Evolutionary conservation across 2,329 filamentous ascomycete genomes (phyloP), one percentile per base, ranked within the genome.

Genomic region (Calonectria ilicicola): DNA sequence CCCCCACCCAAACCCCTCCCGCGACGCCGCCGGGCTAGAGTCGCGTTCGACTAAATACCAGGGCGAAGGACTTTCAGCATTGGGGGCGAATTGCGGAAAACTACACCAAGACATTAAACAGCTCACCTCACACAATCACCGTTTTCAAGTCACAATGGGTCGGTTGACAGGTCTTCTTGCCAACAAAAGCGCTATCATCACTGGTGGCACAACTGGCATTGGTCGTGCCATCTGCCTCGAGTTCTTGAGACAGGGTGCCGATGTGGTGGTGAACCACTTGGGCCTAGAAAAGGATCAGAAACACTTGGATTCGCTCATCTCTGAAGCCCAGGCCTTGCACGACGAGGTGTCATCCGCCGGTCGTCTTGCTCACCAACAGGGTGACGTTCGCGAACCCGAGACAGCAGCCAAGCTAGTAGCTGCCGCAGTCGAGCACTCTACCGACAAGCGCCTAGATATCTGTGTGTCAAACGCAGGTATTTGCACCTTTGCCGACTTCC

Each of bases 381-480:
- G 96, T 53, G 95, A 98, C 82, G 93, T 98, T 32, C 91, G 93
- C 1, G 89, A 94, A 75, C 92, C 93, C 0, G 89, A 91, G 72
- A 96, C 95, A 0, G 94, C 94, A 10, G 85, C 88, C 51, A 85
- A 89, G 32, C 89, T 98, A 27, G 92, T 98, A 7, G 84, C 86
- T 15, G 87, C 89, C 75, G 92, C 93, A 0, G 92, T 96, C 1
- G 82, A 89, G 70, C 84, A 85, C 70, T 85, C 85, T 58, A 93
- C 91, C 81, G 46, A 67, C n/a, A 87, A 88, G 17, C 87, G 91
- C 5, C 85, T 95, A 40, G 93, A 95, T 83, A 87, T 98, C 8
- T 96, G 96, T 83, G 93, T 98, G 32, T 94, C 92, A 82, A 98
- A 98, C 85, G 95, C 95, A 5, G 95, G 95, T 8, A 90, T 98